Percentiles rank a stretch among this genome's conserved stretches.
These are phyloP conservation scores for Flammula alnicola DNA, from an alignment of 1,284 basidiomycete genomes.

Conservation along the genomic window DNA sequence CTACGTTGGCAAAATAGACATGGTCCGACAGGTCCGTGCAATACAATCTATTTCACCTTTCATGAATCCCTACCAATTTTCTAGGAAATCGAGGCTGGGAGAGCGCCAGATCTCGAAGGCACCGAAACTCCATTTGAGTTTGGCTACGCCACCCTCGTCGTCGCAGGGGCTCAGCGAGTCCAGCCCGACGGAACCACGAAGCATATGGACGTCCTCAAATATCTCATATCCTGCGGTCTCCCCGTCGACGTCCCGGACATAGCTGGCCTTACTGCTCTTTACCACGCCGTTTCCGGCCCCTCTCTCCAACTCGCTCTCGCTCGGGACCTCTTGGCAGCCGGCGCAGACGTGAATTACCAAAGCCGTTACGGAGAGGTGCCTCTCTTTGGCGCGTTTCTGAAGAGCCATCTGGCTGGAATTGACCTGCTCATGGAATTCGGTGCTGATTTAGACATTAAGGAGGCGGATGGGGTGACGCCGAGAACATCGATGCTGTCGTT, in stretches of 20 bases:
- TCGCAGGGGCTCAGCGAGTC: slow-evolving; percentile 48
- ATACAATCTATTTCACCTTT: background rate
- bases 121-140: slow-evolving; percentile 51
- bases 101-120: slow-evolving; percentile 44
- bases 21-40: background rate
- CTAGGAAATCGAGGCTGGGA: slow-evolving; percentile 43
- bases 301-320: slow-evolving; percentile 27
- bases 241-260: slow-evolving; percentile 50
- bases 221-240: slow-evolving; percentile 47
- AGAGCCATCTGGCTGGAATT: slow-evolving; percentile 37
- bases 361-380: slow-evolving; percentile 53
- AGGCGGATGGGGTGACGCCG: slow-evolving; percentile 48
- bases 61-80: slow-evolving; percentile 10
- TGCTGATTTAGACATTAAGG: slow-evolving; percentile 49
- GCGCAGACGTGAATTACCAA: slow-evolving; percentile 49
- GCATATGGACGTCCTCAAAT: slow-evolving; percentile 42
- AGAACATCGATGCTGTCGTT: slow-evolving; percentile 36
- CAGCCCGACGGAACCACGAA: slow-evolving; percentile 18
- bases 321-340: slow-evolving; percentile 46
- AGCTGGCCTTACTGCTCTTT: slow-evolving; percentile 52
- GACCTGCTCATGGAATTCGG: slow-evolving; percentile 54
- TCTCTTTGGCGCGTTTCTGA: slow-evolving; percentile 42
- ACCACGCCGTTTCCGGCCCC: slow-evolving; percentile 44
- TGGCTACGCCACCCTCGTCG: slow-evolving; percentile 48
- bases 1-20: background rate